These are phyloP conservation scores for Nepenthes alata DNA, from an alignment of 179 eudicot species.

Conservation along the genomic window DNA sequence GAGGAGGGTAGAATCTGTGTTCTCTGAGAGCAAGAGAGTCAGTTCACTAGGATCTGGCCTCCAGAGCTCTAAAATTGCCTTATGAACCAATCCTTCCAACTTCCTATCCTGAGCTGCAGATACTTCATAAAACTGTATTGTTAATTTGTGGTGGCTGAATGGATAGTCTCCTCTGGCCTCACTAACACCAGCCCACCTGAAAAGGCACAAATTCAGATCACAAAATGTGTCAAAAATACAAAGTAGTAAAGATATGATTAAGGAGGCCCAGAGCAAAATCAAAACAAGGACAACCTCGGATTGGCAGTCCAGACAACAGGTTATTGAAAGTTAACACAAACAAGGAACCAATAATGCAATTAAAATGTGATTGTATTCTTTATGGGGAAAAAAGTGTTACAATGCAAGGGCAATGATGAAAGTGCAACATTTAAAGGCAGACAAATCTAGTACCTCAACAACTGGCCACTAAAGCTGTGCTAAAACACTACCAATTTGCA, in stretches of 20 bases:
- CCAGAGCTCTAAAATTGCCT: constrained; percentile 95
- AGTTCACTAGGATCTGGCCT: constrained; percentile 93
- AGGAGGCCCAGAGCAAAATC: too few relatives aligned
- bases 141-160: constrained; percentile 95
- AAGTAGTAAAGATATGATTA: too few relatives aligned
- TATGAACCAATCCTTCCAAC: constrained; percentile 89
- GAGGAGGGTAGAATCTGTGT: constrained; percentile 51
- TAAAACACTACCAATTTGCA: too few relatives aligned
- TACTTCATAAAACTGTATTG: constrained; percentile 92
- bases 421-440: too few relatives aligned
- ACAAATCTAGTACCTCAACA: too few relatives aligned
- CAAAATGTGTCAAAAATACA: neutral
- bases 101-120: constrained; percentile 94
- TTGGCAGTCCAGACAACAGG: neutral
- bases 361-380: too few relatives aligned
- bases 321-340: too few relatives aligned
- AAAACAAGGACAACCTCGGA: neutral
- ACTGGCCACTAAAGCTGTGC: too few relatives aligned
- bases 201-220: constrained; percentile 12
- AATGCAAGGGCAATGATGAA: too few relatives aligned
- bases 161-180: constrained; percentile 94
- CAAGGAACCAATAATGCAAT: too few relatives aligned
- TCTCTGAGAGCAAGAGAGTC: constrained; percentile 61
- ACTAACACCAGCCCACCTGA: constrained; percentile 92
- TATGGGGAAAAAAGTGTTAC: too few relatives aligned